These are phyloP conservation scores for Pseudognaphalium luteoalbum DNA, from an alignment of 129 eudicot genomes.

Conservation along the genomic window DNA sequence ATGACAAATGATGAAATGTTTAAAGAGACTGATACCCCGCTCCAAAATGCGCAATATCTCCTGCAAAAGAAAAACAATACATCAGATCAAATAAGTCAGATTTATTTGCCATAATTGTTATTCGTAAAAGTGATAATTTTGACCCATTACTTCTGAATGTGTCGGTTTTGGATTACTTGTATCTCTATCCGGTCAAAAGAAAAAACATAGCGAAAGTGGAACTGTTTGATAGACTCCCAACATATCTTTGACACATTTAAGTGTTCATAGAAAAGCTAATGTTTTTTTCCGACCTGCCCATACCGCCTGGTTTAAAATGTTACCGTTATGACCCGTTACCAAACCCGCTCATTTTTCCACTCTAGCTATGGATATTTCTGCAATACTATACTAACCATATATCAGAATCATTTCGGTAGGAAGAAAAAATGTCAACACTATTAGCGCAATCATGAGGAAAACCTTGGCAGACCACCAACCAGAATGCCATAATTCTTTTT, in stretches of 20 bases:
- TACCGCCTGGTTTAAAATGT: not conserved
- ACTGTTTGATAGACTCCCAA: not conserved
- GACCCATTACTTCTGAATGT: not conserved
- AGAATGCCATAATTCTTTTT: constrained; percentile 76
- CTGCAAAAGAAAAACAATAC: constrained; percentile 41
- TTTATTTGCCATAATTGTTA: constrained; percentile 1
- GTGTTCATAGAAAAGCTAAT: not conserved
- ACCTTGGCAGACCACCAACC: constrained; percentile 82
- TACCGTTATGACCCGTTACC: not conserved
- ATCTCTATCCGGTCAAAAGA: not conserved
- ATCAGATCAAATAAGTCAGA: constrained; percentile 15
- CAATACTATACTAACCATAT: constrained; percentile 56
- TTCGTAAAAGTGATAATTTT: not conserved
- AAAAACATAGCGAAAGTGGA: not conserved
- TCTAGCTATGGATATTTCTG: not conserved
- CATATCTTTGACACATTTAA: not conserved
- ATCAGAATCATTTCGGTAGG: constrained; percentile 52
- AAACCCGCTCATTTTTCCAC: not conserved
- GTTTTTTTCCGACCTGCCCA: not conserved
- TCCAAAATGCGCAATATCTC: constrained; percentile 84
- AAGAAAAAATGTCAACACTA: constrained; percentile 51
- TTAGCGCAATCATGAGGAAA: constrained; percentile 43
- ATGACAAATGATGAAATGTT: constrained; percentile 6
- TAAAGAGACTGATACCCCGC: constrained; percentile 59
- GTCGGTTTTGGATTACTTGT: not conserved